Conservation (phyloP, 1,284 basidiomycete genomes). For the Rhodofomes roseus region DNA sequence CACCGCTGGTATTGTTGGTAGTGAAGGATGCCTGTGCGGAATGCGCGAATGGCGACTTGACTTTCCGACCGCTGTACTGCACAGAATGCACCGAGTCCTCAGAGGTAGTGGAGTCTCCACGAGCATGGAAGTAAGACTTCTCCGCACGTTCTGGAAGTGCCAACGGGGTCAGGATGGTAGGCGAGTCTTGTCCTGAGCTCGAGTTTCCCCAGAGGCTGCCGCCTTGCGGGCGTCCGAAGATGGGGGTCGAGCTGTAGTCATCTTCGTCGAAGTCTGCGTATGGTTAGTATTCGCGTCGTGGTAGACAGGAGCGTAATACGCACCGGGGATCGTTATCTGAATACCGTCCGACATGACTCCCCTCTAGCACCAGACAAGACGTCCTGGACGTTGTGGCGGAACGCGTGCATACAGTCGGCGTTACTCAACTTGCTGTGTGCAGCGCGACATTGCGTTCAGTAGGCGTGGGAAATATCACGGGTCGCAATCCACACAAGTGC, state of each 20-base stretch:
- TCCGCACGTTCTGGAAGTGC: slow-evolving; percentile 45
- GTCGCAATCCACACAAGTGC: too few relatives aligned
- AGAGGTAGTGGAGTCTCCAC: slow-evolving; percentile 71
- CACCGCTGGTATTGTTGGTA: slow-evolving; percentile 31
- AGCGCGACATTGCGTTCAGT: background rate
- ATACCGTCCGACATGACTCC: slow-evolving; percentile 46
- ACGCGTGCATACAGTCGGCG: background rate
- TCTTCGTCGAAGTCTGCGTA: slow-evolving; percentile 70
- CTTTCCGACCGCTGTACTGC: slow-evolving; percentile 34
- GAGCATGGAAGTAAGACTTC: slow-evolving; percentile 64
- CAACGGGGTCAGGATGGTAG: slow-evolving; percentile 51
- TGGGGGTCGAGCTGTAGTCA: slow-evolving; percentile 49
- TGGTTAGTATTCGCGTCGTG: background rate
- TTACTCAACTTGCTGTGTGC: background rate
- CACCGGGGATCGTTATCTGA: slow-evolving; percentile 3
- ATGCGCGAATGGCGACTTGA: slow-evolving; percentile 55
- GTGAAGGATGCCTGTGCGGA: slow-evolving; percentile 67
- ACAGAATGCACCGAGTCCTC: slow-evolving; percentile 64
- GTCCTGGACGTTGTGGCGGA: background rate
- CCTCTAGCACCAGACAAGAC: background rate
- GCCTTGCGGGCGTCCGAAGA: slow-evolving; percentile 54
- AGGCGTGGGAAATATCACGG: background rate
- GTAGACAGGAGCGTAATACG: slow-evolving; percentile 1
- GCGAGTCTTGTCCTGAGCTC: slow-evolving; percentile 60
- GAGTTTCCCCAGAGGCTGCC: slow-evolving; percentile 37